These are phyloP conservation scores for Ustilago trichophora DNA, from an alignment of 1,284 basidiomycete species.

Conservation along the genomic window DNA sequence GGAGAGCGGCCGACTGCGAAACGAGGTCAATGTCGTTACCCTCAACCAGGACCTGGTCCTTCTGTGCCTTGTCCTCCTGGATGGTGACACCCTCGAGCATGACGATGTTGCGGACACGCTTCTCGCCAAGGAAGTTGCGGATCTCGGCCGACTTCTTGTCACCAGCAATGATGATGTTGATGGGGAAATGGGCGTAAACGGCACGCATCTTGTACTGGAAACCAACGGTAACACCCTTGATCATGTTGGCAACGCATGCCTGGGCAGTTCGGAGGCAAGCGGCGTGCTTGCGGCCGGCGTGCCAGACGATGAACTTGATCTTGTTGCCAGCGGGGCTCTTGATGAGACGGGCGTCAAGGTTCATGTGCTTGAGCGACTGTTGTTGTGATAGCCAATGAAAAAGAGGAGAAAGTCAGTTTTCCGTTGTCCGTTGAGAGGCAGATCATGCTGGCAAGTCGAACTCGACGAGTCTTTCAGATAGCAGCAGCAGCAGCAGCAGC, in stretches of 20 bases:
- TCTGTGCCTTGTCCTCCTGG: conserved; percentile 89
- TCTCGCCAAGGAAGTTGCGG: conserved; percentile 97
- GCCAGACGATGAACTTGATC: conserved; percentile 95
- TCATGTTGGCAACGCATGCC: conserved; percentile 95
- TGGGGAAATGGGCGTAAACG: conserved; percentile 99
- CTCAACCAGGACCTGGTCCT: conserved; percentile 73
- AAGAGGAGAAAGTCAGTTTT: conserved; percentile 9
- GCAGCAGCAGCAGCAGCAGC: no score
- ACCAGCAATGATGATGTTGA: conserved; percentile 96
- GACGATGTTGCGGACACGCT: conserved; percentile 85
- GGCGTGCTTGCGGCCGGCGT: conserved; percentile 97
- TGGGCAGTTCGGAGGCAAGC: conserved; percentile 96
- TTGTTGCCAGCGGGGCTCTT: conserved; percentile 72
- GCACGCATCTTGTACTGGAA: conserved; percentile 92
- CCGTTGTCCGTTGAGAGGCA: neutral
- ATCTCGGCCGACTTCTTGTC: conserved; percentile 85
- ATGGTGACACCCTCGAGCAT: conserved; percentile 92
- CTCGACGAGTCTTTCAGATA: neutral
- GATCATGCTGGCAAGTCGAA: neutral
- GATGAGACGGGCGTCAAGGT: conserved; percentile 67
- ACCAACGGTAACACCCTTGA: conserved; percentile 85
- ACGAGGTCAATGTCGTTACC: conserved; percentile 71
- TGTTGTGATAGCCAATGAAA: conserved; percentile 69
- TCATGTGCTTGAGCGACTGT: conserved; percentile 66
- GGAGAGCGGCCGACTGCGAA: conserved; percentile 65